Conservation (phyloP, 2,329 filamentous ascomycete species). For the Curvularia sp. region DNA sequence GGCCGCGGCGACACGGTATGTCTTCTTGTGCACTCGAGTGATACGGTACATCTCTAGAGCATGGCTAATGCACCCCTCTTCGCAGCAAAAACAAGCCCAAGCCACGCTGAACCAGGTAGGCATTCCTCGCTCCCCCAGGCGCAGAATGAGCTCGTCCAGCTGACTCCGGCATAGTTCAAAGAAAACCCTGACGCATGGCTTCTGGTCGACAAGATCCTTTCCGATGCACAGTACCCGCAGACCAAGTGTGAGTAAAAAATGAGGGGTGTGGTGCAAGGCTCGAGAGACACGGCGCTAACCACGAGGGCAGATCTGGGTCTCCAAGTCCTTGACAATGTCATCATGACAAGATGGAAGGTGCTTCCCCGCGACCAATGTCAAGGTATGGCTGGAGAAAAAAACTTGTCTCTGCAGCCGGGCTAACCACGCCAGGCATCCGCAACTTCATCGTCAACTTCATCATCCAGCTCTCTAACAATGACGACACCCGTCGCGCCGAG, state of each 20-base stretch:
- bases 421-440: constrained; percentile 75
- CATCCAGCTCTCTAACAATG: constrained; percentile 87
- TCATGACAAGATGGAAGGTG: constrained; percentile 99
- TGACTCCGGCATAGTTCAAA: constrained; percentile 75
- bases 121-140: constrained; percentile 24
- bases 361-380: constrained; percentile 94
- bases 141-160: constrained; percentile 14
- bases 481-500: constrained; percentile 84
- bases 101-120: constrained; percentile 89
- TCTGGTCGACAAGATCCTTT: constrained; percentile 94
- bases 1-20: constrained; percentile 90
- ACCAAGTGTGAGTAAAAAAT: constrained; percentile 79
- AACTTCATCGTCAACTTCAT: constrained; percentile 99
- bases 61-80: constrained; percentile 45
- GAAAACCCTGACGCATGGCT: constrained; percentile 99
- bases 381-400: constrained; percentile 65
- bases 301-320: constrained; percentile 76
- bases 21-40: constrained; percentile 24
- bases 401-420: constrained; percentile 4
- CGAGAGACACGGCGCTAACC: constrained; percentile 42
- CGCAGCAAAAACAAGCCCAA: constrained; percentile 94
- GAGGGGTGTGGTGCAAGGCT: constrained; percentile 22
- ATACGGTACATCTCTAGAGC: constrained; percentile 34
- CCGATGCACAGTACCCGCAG: constrained; percentile 90
- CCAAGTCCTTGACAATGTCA: constrained; percentile 97